phyloP scores from a whole-genome alignment of 2,329 filamentous ascomycete species.

The Diaporthe eres region DNA sequence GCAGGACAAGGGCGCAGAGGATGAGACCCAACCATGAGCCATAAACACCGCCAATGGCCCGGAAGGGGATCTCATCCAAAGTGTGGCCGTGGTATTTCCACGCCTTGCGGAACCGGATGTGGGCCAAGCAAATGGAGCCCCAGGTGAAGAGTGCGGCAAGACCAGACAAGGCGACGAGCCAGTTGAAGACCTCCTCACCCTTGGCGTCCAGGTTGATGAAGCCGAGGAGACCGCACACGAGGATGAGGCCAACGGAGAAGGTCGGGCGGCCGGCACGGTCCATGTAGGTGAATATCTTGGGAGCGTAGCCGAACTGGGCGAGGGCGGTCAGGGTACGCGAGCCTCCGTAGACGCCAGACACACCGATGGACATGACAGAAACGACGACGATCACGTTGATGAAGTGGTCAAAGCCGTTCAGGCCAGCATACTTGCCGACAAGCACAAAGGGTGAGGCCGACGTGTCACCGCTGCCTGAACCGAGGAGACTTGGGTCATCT shows the following conservation, averaged over 20 bases:
- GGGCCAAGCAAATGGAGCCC: slow-evolving; percentile 78
- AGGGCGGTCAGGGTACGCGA: slow-evolving; percentile 72
- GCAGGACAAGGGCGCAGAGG: slow-evolving; percentile 69
- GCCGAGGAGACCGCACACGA: slow-evolving; percentile 65
- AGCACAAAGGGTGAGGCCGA: slow-evolving; percentile 71
- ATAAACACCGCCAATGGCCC: slow-evolving; percentile 70
- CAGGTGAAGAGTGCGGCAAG: slow-evolving; percentile 77
- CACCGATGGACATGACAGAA: slow-evolving; percentile 71
- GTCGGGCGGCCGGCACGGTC: slow-evolving; percentile 71
- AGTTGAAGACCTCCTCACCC: slow-evolving; percentile 70
- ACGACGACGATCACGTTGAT: slow-evolving; percentile 73
- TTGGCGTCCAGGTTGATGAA: slow-evolving; percentile 61
- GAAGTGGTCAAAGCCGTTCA: slow-evolving; percentile 66
- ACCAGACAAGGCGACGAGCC: slow-evolving; percentile 77
- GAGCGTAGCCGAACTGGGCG: slow-evolving; percentile 71
- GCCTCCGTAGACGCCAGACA: slow-evolving; percentile 71
- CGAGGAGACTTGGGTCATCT: slow-evolving; percentile 62
- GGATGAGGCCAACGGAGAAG: slow-evolving; percentile 61
- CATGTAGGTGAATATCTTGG: slow-evolving; percentile 66
- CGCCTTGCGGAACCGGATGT: slow-evolving; percentile 77
- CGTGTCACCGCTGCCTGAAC: slow-evolving; percentile 59
- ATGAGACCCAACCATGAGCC: slow-evolving; percentile 76
- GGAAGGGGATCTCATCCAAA: slow-evolving; percentile 77
- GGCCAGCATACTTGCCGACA: slow-evolving; percentile 66
- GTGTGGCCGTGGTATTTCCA: slow-evolving; percentile 74